Base-by-base conservation (phyloP, 2,329 filamentous ascomycete genomes). In the Cercospora brassicicola region DNA sequence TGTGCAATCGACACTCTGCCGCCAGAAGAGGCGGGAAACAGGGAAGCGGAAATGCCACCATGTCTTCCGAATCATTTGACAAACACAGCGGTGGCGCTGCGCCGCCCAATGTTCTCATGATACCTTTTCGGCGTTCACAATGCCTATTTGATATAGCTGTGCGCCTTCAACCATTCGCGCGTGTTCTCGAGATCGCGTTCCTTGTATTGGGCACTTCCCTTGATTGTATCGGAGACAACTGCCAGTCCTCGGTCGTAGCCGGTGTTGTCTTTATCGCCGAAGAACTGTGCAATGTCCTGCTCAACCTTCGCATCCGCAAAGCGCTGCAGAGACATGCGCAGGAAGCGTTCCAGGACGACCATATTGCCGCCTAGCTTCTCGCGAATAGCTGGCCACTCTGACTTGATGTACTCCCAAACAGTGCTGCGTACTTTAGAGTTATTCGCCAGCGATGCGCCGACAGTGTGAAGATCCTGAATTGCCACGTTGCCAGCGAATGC, bases 291-390 rank as follows among this genome's bases (percentile, higher is more conserved):
- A 75, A 99, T 95, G 64, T 97, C 93, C 71, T 88, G 84, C 70
- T 92, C 86, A 15, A 88, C 85, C 70, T 86, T 85, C 13, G 84
- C 81, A 74, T 93, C 89, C 2, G 91, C 88, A 78, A 96, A 98
- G 77, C 91, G 91, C 75, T 88, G 88, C 73, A 99, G 82, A 55
- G 89, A 89, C 73, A 91, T 84, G 73, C 91, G 89, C 74, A 99
- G 82, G 81, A 96, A 97, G 59, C 94, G 89, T 81, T 99, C 94
- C 15, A 97, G 84, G 2, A 97, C 88, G 31, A 97, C 90, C 71
- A 93, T 91, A 82, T 97, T 97, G 51, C 85, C 84, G 78, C 87
- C 89, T 64, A 98, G 85, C 79, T 90, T 91, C 68, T 87, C 82
- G 62, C 89, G 86, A 55, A 96, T 86, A 39, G 86, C 84, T 31